These are phyloP conservation scores for Viola odorata DNA, from an alignment of 345 rosid species.

Conservation along the genomic window DNA sequence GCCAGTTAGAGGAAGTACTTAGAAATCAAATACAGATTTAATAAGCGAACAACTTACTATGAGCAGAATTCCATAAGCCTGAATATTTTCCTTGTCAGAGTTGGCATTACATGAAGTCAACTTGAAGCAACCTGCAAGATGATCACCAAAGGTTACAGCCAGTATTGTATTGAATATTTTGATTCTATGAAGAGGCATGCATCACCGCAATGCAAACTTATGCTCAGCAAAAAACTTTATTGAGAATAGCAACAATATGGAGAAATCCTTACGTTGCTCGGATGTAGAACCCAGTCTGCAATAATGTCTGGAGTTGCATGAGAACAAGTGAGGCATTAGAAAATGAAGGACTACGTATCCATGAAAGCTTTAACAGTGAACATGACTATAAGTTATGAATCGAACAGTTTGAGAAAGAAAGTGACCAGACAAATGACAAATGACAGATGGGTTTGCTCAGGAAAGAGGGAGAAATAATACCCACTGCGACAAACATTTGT, in stretches of 20 bases:
- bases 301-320: slow-evolving; percentile 53
- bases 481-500: slow-evolving; percentile 67
- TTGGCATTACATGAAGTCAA: slow-evolving; percentile 64
- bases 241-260: background rate
- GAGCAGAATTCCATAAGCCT: slow-evolving; percentile 70
- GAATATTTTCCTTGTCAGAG: slow-evolving; percentile 64
- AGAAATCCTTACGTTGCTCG: slow-evolving; percentile 46
- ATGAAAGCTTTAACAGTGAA: background rate
- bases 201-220: too few relatives aligned
- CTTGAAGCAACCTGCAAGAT: slow-evolving; percentile 67
- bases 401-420: background rate
- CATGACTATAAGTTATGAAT: slow-evolving; percentile 1
- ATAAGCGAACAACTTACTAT: slow-evolving; percentile 50
- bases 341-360: background rate
- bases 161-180: background rate
- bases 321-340: slow-evolving; percentile 18
- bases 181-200: too few relatives aligned
- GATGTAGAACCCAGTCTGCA: slow-evolving; percentile 71
- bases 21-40: background rate
- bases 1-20: too few relatives aligned
- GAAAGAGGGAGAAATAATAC: slow-evolving; percentile 39
- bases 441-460: too few relatives aligned
- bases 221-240: background rate
- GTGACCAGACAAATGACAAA: slow-evolving; percentile 19
- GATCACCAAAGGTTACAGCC: slow-evolving; percentile 1